Percentiles rank a stretch among this genome's conserved stretches.
Conservation (phyloP, 805 yeast genomes). For the Jamesozyma spencerorum region DNA sequence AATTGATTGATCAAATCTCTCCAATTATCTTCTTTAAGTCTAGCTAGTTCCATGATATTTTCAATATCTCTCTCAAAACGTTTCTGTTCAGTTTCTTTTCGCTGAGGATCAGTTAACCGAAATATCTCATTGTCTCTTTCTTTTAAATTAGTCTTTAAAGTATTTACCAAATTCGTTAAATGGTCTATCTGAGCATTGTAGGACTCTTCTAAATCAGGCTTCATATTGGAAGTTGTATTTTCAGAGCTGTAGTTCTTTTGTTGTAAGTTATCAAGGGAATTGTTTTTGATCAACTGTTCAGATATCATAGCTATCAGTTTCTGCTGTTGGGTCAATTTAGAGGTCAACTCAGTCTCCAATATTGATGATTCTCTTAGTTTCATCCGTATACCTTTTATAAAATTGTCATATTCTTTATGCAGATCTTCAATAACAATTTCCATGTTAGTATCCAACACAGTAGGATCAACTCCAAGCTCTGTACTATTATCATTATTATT, state of each 20-base stretch:
- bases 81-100: conserved; percentile 8
- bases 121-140: conserved; percentile 12
- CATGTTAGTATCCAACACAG: conserved; percentile 14
- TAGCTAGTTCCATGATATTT: conserved; percentile 11
- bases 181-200: conserved; percentile 15
- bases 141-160: conserved; percentile 6
- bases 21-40: conserved; percentile 20
- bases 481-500: conserved; percentile 1
- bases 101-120: conserved; percentile 4
- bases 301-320: conserved; percentile 8
- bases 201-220: conserved; percentile 7
- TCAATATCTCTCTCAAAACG: conserved; percentile 10
- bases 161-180: conserved; percentile 10
- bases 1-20: conserved; percentile 18
- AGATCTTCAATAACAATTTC: conserved; percentile 24
- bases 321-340: conserved; percentile 19
- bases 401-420: conserved; percentile 25
- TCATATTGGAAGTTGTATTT: background rate
- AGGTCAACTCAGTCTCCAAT: conserved; percentile 12
- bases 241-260: background rate
- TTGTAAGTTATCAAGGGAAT: no score
- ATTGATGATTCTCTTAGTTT: conserved; percentile 16
- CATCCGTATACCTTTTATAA: conserved; percentile 18
- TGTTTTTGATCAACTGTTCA: background rate
- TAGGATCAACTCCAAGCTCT: background rate